Evolutionary conservation across 768 basidiomycete genomes (phyloP).

Genomic region (Pleurotus ostreatus): DNA sequence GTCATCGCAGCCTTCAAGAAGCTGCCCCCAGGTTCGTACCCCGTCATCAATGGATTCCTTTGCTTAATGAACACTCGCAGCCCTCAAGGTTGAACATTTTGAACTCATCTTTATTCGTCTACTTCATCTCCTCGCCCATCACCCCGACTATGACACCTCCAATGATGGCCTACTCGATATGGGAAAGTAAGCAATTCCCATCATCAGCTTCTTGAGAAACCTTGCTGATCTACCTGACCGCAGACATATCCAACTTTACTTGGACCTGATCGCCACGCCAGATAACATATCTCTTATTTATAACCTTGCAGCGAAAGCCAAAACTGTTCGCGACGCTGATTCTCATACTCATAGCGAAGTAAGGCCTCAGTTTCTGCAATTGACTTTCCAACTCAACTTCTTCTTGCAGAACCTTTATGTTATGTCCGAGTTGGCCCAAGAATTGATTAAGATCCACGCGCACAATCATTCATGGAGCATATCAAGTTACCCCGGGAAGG

Average conservation of each 20-base stretch:
- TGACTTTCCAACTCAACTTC: neutral
- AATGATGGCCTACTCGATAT: conserved; percentile 73
- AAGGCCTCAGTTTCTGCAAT: conserved; percentile 7
- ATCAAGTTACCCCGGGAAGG: conserved; percentile 73
- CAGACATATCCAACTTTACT: conserved; percentile 88
- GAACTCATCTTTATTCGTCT: conserved; percentile 85
- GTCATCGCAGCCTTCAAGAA: conserved; percentile 43
- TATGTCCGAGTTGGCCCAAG: conserved; percentile 84
- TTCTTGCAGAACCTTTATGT: conserved; percentile 74
- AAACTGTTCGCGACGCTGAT: conserved; percentile 81
- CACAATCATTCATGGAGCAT: conserved; percentile 70
- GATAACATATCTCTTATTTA: conserved; percentile 86
- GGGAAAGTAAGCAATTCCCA: conserved; percentile 57
- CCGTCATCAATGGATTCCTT: neutral
- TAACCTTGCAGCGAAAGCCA: conserved; percentile 75
- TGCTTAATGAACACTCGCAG: conserved; percentile 17
- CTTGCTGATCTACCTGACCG: conserved; percentile 2
- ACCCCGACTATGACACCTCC: conserved; percentile 80
- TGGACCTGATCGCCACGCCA: conserved; percentile 68
- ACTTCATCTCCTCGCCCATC: conserved; percentile 86
- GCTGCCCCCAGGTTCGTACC: conserved; percentile 37
- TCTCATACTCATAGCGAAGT: conserved; percentile 71
- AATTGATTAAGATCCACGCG: conserved; percentile 72
- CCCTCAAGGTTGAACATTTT: conserved; percentile 56
- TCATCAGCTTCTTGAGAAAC: neutral